A percentile compares a stretch with the other conserved stretches of the same genome.
These are phyloP conservation scores for Xylariaceae sp. DNA, from an alignment of 2,329 filamentous ascomycete genomes.

Conservation along the genomic window DNA sequence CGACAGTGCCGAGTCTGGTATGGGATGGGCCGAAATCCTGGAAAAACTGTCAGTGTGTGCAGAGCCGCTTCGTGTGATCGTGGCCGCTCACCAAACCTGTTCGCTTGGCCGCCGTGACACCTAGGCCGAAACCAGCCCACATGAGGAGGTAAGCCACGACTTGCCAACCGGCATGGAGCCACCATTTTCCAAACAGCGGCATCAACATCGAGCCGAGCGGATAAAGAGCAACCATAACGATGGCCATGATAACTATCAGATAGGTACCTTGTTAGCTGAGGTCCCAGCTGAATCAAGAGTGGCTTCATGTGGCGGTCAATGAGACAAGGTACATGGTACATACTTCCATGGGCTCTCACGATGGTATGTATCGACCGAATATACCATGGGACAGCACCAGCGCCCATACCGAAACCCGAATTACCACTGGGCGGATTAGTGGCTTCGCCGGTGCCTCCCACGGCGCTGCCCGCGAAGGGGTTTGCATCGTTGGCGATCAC, in stretches of 20 bases:
- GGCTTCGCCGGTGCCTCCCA: too few relatives aligned
- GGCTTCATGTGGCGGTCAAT: slow-evolving; percentile 46
- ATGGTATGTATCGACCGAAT: slow-evolving; percentile 10
- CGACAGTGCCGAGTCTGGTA: slow-evolving; percentile 47
- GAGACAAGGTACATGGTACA: too few relatives aligned
- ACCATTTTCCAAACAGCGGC: slow-evolving; percentile 49
- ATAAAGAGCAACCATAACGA: slow-evolving; percentile 52
- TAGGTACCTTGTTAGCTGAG: too few relatives aligned
- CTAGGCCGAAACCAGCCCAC: slow-evolving; percentile 50
- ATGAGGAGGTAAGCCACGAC: slow-evolving; percentile 45
- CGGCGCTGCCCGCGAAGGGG: slow-evolving; percentile 43
- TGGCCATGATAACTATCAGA: slow-evolving; percentile 53
- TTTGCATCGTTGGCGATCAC: slow-evolving; percentile 40
- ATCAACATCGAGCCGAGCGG: slow-evolving; percentile 54
- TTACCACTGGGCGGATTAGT: too few relatives aligned
- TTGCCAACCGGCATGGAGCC: slow-evolving; percentile 52
- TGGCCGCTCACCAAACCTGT: slow-evolving; percentile 19
- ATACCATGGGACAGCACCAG: neutral
- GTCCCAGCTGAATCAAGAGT: neutral
- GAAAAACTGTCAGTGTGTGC: slow-evolving; percentile 1
- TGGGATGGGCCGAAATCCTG: slow-evolving; percentile 48
- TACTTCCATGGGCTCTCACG: slow-evolving; percentile 38
- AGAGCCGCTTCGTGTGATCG: too few relatives aligned
- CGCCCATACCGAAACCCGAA: neutral
- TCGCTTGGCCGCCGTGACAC: slow-evolving; percentile 36